A percentile compares a stretch with the other conserved stretches of the same genome.
Evolutionary conservation across 2,329 filamentous ascomycete species (phyloP).

Genomic region (Ophiocordyceps polyrhachis-furcata): DNA sequence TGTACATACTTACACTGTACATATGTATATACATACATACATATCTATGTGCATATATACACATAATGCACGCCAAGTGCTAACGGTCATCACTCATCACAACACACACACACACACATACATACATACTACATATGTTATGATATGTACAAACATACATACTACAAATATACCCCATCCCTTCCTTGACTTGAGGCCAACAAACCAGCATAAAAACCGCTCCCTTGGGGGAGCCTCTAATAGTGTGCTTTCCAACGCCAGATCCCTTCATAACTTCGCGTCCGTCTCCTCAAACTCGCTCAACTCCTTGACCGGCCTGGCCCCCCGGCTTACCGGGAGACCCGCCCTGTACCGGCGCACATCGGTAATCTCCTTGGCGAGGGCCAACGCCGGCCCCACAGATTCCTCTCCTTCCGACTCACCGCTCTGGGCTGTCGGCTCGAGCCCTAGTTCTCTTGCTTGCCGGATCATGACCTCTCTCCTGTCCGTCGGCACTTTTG

Average conservation of each 20-base stretch:
- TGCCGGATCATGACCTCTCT: slow-evolving; percentile 26
- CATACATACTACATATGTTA: too few relatives aligned
- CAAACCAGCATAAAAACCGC: not conserved
- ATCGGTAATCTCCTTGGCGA: slow-evolving; percentile 49
- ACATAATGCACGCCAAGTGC: not conserved
- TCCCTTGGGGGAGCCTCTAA: not conserved
- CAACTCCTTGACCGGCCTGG: slow-evolving; percentile 54
- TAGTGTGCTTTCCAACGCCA: not conserved
- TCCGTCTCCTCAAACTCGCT: slow-evolving; percentile 74
- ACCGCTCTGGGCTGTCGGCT: slow-evolving; percentile 14
- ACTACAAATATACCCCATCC: too few relatives aligned
- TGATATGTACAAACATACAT: too few relatives aligned
- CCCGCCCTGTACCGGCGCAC: slow-evolving; percentile 65
- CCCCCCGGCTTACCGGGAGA: slow-evolving; percentile 52
- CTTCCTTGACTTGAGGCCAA: too few relatives aligned
- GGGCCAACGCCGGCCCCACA: slow-evolving; percentile 20
- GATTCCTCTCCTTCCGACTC: slow-evolving; percentile 17
- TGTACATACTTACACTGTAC: not conserved
- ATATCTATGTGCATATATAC: too few relatives aligned
- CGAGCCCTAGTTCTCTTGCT: slow-evolving; percentile 24
- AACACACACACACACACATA: not conserved
- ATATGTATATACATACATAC: not conserved
- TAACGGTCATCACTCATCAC: too few relatives aligned
- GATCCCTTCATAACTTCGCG: slow-evolving; percentile 46
- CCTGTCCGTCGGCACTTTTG: slow-evolving; percentile 29